phyloP scores from a whole-genome alignment of 2,329 filamentous ascomycete species.

The Teratosphaeria pseudoeucalypti region DNA sequence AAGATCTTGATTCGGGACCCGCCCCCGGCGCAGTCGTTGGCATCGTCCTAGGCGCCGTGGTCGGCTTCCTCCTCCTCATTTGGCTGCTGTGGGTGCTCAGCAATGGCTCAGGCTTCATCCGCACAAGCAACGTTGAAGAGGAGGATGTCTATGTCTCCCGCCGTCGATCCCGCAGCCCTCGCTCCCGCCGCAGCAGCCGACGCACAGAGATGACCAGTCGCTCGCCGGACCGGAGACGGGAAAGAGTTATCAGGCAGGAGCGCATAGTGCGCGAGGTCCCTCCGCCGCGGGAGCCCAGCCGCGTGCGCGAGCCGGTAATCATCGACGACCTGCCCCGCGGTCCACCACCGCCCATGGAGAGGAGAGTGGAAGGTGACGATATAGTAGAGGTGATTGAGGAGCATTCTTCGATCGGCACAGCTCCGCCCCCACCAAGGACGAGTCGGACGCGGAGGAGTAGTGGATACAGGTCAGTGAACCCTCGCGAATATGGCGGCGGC shows the following conservation, averaged over 20 bases:
- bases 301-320: constrained; percentile 27
- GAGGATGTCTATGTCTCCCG: constrained; percentile 24
- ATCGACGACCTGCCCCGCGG: constrained; percentile 31
- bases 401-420: constrained; percentile 32
- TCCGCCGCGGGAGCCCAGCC: constrained; percentile 16
- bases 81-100: constrained; percentile 39
- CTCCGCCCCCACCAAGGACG: constrained; percentile 27
- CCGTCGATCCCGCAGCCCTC: constrained; percentile 13
- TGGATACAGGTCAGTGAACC: constrained; percentile 42
- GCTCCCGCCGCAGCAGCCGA: constrained; percentile 12
- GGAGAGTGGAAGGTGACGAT: constrained; percentile 40
- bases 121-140: constrained; percentile 17
- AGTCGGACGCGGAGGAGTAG: constrained; percentile 28
- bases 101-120: constrained; percentile 21
- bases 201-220: constrained; percentile 24
- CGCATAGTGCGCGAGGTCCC: constrained; percentile 24
- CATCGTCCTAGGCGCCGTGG: constrained; percentile 47
- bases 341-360: constrained; percentile 10
- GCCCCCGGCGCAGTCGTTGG: constrained; percentile 48
- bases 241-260: constrained; percentile 24
- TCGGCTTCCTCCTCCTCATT: constrained; percentile 42
- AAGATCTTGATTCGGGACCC: constrained; percentile 42
- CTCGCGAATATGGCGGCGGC: constrained; percentile 29
- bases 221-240: constrained; percentile 13
- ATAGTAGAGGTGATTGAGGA: constrained; percentile 50